phyloP scores from a whole-genome alignment of 202 grass and related monocot species.

The Cymbopogon flexuosus region DNA sequence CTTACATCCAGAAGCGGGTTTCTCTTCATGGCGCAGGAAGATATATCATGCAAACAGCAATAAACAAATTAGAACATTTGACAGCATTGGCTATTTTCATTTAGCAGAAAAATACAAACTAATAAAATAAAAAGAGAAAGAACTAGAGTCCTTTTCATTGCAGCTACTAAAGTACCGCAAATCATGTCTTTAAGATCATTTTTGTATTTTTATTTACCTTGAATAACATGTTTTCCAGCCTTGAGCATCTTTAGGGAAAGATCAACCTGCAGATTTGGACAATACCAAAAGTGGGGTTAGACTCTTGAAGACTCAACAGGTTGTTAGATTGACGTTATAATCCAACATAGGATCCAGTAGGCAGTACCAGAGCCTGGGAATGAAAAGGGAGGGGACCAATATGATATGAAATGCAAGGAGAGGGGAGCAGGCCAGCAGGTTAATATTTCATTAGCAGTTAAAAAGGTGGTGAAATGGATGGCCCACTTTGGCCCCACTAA shows the following conservation, averaged over 20 bases:
- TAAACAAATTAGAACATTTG: slow-evolving; percentile 29
- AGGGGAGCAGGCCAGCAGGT: not conserved
- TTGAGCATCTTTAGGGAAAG: slow-evolving; percentile 81
- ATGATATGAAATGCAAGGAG: not conserved
- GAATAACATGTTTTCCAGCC: slow-evolving; percentile 92
- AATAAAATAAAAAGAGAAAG: slow-evolving; percentile 1
- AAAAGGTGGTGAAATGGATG: not conserved
- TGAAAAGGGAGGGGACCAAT: not conserved
- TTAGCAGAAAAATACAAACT: not conserved
- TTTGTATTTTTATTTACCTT: slow-evolving; percentile 59
- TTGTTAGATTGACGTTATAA: not conserved
- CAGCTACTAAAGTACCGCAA: not conserved
- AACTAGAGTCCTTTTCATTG: not conserved
- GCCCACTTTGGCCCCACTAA: not conserved
- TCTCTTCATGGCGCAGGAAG: slow-evolving; percentile 54
- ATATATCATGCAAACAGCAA: slow-evolving; percentile 39
- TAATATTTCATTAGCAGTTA: not conserved
- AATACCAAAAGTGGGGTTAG: not conserved
- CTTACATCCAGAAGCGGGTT: slow-evolving; percentile 98
- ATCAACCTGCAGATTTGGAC: slow-evolving; percentile 60
- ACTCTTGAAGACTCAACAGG: not conserved
- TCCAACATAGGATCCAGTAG: not conserved
- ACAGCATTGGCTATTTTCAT: not conserved
- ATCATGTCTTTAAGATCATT: not conserved
- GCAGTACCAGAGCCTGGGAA: not conserved